Evolutionary conservation across 306 rosid genomes (phyloP).

Genomic region (Quercus wislizeni): DNA sequence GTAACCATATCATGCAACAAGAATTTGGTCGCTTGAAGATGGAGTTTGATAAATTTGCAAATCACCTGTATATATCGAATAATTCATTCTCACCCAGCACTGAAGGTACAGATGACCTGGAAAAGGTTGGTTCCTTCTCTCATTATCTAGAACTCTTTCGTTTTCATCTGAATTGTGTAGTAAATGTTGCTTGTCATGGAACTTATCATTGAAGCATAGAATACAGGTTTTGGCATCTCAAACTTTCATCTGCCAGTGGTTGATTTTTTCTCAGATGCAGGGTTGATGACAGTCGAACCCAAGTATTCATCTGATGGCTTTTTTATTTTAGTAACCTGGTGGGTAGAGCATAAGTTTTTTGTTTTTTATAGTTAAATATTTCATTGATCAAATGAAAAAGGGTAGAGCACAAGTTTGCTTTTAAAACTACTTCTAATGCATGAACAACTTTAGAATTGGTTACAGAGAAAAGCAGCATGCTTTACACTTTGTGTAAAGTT

Average conservation of each 20-base stretch:
- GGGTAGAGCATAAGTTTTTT: conserved; percentile 13
- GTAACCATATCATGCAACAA: conserved; percentile 33
- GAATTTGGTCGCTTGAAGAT: conserved; percentile 58
- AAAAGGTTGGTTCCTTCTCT: conserved; percentile 63
- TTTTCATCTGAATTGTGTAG: not conserved
- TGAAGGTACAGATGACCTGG: conserved; percentile 35
- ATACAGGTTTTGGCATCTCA: conserved; percentile 9
- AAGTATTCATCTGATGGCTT: conserved; percentile 22
- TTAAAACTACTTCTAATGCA: not conserved
- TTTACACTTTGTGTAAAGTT: not conserved
- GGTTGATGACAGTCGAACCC: conserved; percentile 23
- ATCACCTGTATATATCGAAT: conserved; percentile 54
- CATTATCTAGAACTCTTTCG: not conserved
- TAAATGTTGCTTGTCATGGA: conserved; percentile 3
- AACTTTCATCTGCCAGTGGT: conserved; percentile 10
- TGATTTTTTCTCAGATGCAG: conserved; percentile 11
- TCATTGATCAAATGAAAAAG: not conserved
- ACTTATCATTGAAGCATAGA: not conserved
- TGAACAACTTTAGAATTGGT: not conserved
- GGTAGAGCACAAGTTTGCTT: conserved; percentile 16
- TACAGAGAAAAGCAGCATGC: not conserved
- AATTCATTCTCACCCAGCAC: conserved; percentile 36
- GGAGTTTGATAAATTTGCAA: conserved; percentile 51
- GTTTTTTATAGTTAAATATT: too few species aligned
- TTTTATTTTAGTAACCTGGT: conserved; percentile 20